These are phyloP conservation scores for Spathaspora arborariae DNA, from an alignment of 805 yeast species.

Conservation along the genomic window DNA sequence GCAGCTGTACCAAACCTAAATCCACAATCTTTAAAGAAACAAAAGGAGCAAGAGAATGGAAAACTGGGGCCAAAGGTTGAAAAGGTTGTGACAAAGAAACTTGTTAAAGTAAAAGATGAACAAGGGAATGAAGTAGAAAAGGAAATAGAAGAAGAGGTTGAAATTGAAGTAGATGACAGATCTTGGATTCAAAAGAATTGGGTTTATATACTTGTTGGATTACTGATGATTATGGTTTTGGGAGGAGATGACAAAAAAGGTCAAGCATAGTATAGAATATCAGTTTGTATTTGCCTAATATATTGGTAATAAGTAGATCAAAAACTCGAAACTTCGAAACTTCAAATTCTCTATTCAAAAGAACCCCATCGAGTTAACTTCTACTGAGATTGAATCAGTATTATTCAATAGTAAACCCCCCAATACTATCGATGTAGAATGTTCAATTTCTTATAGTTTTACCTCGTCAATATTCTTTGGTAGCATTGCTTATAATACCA, in stretches of 20 bases:
- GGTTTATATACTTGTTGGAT: slow-evolving; percentile 55
- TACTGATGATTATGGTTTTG: slow-evolving; percentile 26
- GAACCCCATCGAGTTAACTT: too few relatives aligned
- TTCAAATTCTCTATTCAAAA: too few relatives aligned
- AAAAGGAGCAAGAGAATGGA: slow-evolving; percentile 9
- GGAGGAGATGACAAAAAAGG: slow-evolving; percentile 4
- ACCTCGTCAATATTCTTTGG: too few relatives aligned
- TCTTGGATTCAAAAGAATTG: slow-evolving; percentile 60
- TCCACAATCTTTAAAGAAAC: slow-evolving; percentile 17
- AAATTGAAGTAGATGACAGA: slow-evolving; percentile 23
- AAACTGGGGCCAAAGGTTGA: slow-evolving; percentile 7
- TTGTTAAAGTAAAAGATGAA: slow-evolving; percentile 16
- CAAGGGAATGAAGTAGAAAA: slow-evolving; percentile 20
- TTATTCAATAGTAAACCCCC: too few relatives aligned
- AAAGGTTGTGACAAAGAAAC: slow-evolving; percentile 13
- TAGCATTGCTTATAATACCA: too few relatives aligned
- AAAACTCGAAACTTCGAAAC: too few relatives aligned
- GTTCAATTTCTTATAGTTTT: too few relatives aligned
- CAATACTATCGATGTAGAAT: too few relatives aligned
- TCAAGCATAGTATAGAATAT: neutral
- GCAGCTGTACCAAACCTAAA: slow-evolving; percentile 29
- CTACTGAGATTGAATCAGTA: too few relatives aligned
- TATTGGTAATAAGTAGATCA: neutral
- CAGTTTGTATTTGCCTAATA: neutral
- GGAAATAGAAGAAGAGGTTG: slow-evolving; percentile 21